These are phyloP conservation scores for Ormosia emarginata DNA, from an alignment of 306 rosid species.

Conservation along the genomic window DNA sequence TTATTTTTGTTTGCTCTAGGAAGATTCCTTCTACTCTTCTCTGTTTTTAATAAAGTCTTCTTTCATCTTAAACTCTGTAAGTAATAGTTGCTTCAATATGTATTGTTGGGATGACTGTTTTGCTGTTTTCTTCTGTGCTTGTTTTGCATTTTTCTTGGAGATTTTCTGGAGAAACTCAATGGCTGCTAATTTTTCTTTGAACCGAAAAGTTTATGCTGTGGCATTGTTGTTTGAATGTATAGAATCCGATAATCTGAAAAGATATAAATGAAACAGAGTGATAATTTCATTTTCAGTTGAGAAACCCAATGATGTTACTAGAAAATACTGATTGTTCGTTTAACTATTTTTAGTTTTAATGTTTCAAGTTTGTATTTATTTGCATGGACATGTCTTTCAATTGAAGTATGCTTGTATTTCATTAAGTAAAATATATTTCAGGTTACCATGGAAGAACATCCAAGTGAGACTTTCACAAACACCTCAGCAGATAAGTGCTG, in stretches of 20 bases:
- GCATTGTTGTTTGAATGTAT: neutral
- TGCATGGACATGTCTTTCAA: slow-evolving; percentile 4
- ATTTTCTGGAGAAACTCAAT: neutral
- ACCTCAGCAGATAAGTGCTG: slow-evolving; percentile 63
- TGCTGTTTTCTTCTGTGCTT: neutral
- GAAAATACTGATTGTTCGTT: neutral
- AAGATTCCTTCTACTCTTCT: no score
- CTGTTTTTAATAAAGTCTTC: neutral
- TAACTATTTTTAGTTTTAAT: neutral
- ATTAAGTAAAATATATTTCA: slow-evolving; percentile 34
- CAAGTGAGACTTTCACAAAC: slow-evolving; percentile 46
- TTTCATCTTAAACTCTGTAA: neutral
- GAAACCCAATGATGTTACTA: neutral
- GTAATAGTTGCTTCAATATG: neutral
- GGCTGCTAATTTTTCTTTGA: neutral
- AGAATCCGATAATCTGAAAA: neutral
- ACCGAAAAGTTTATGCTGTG: neutral
- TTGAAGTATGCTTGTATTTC: neutral
- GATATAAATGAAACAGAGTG: neutral
- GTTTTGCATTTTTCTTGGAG: neutral
- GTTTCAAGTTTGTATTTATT: neutral
- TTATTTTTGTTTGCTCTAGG: no score
- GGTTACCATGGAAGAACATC: slow-evolving; percentile 73
- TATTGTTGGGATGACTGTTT: neutral
- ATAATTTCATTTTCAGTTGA: neutral